A percentile compares a stretch with the other conserved stretches of the same genome.
Evolutionary conservation across 2,329 filamentous ascomycete species (phyloP).

Genomic region (Diaporthe sp.): DNA sequence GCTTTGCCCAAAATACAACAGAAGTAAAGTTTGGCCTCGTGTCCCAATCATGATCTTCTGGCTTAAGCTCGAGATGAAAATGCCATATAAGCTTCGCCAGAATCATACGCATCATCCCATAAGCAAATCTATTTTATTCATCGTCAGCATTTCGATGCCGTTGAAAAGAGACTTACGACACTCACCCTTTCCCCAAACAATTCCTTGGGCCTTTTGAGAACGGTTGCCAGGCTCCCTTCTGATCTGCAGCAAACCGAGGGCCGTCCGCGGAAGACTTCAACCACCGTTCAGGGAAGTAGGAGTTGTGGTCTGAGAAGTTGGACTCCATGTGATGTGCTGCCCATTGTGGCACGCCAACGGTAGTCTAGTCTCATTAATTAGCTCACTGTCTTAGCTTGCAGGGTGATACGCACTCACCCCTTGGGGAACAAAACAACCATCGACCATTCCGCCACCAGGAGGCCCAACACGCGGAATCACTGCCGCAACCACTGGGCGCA

Average conservation of each 20-base stretch:
- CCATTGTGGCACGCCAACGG: conserved; percentile 5
- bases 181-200: background rate
- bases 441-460: background rate
- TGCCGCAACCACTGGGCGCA: conserved; percentile 10
- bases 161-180: background rate
- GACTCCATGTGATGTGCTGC: background rate
- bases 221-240: background rate
- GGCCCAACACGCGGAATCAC: conserved; percentile 5
- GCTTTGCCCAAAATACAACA: conserved; percentile 8
- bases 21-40: background rate
- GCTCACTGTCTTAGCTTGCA: background rate
- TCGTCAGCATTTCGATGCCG: background rate
- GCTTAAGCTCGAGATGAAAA: conserved; percentile 6
- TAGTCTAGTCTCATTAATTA: background rate
- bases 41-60: conserved; percentile 7
- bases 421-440: background rate
- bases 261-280: background rate
- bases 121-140: background rate
- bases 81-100: conserved; percentile 11
- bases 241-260: background rate
- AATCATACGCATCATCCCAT: conserved; percentile 17
- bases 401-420: background rate
- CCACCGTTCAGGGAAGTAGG: conserved; percentile 8
- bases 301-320: background rate
- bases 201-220: background rate